These are phyloP conservation scores for Populus trichocarpa DNA, from an alignment of 441 rosid species.

Conservation along the genomic window DNA sequence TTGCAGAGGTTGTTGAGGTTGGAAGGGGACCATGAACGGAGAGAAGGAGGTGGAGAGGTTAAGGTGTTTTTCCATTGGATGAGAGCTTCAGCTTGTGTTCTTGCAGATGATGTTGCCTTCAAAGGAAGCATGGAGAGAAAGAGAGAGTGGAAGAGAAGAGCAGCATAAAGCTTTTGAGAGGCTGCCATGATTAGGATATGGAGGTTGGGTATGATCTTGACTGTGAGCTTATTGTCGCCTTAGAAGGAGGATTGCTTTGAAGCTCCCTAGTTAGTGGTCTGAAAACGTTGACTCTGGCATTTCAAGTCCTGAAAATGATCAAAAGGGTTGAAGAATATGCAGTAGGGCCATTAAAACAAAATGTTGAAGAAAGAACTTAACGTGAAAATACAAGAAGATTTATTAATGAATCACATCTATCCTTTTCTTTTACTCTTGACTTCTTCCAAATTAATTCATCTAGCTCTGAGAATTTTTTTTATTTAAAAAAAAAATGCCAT, in stretches of 20 bases:
- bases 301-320: background rate
- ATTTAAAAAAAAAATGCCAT: too few species aligned
- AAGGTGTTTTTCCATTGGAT: conserved; percentile 50
- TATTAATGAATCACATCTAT: too few species aligned
- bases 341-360: too few species aligned
- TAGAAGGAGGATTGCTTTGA: background rate
- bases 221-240: background rate
- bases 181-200: conserved; percentile 13
- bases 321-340: too few species aligned
- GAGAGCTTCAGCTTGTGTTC: conserved; percentile 54
- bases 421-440: too few species aligned
- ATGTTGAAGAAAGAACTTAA: too few species aligned
- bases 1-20: conserved; percentile 48
- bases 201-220: background rate
- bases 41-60: conserved; percentile 23
- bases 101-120: conserved; percentile 31
- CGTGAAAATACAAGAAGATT: too few species aligned
- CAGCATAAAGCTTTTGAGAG: conserved; percentile 3
- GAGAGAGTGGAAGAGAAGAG: conserved; percentile 23
- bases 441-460: too few species aligned
- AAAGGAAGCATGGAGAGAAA: conserved; percentile 29
- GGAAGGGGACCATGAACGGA: conserved; percentile 50
- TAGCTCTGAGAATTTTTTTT: too few species aligned
- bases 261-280: background rate
- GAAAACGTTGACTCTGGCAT: background rate